A percentile compares a stretch with the other conserved stretches of the same genome.
Conservation (phyloP, 768 basidiomycete genomes). For the Rhizopogon roseolus region DNA sequence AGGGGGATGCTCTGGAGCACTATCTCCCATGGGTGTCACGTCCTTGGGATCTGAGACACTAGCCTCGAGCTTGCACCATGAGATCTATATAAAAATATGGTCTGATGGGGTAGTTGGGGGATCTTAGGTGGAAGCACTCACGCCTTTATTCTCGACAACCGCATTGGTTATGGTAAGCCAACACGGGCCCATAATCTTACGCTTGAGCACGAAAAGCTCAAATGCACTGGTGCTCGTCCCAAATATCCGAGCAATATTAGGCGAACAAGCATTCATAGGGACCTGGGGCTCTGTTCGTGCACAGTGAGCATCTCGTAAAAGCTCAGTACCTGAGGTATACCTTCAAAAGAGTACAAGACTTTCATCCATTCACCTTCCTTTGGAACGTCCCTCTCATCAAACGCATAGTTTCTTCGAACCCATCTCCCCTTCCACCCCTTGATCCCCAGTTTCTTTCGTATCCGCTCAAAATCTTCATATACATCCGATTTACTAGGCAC, state of each 20-base stretch:
- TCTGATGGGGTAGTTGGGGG: not conserved
- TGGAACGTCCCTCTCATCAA: constrained; percentile 74
- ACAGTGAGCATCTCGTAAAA: not conserved
- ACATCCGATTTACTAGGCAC: constrained; percentile 70
- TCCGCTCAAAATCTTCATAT: constrained; percentile 75
- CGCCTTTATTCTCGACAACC: constrained; percentile 71
- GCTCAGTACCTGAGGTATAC: constrained; percentile 36
- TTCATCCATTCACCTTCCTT: constrained; percentile 88
- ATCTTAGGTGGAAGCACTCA: constrained; percentile 31
- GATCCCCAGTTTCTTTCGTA: constrained; percentile 69
- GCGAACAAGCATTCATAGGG: constrained; percentile 66
- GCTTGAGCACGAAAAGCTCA: constrained; percentile 88
- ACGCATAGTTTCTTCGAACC: constrained; percentile 89
- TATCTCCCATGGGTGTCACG: constrained; percentile 77
- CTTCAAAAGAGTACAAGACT: constrained; percentile 85
- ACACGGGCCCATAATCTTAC: constrained; percentile 98
- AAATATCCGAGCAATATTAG: constrained; percentile 83
- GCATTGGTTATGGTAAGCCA: constrained; percentile 88
- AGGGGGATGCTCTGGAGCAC: constrained; percentile 77
- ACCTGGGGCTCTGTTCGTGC: constrained; percentile 38
- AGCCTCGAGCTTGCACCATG: constrained; percentile 96
- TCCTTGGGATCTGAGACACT: constrained; percentile 82
- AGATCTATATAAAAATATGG: constrained; percentile 52
- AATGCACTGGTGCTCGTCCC: constrained; percentile 92
- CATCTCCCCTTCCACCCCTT: constrained; percentile 77